Base-by-base conservation (phyloP, 306 rosid genomes). In the Lathyrus sativus region DNA sequence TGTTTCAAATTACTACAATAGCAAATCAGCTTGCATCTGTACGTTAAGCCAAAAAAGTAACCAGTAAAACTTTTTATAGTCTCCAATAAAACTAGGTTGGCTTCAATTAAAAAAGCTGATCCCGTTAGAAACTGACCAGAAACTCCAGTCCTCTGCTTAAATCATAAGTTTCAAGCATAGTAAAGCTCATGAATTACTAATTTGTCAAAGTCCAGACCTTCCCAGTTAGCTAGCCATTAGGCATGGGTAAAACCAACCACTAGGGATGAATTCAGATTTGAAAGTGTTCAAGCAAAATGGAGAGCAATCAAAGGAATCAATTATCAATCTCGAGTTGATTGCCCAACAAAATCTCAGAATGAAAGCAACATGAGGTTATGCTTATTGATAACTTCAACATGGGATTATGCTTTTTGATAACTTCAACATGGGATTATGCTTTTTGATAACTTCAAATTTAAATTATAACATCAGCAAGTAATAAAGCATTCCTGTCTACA, bases 1-100 rank as follows among this genome's bases (percentile, higher is more conserved):
- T 56, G 24, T 57, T 43, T 65, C 46, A 55, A 78, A 55, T 73
- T 41, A 48, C 41, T 63, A 64, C 19, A 74, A 17, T 18, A 46
- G 79, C 33, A 79, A 4, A 63, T 55, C 53, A 61, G 62, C 61
- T 60, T 62, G 45, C 61, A 62, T 53, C 38, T 38, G 14, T 17
- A 1, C 45, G 62, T 68, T 18, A 72, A 67, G 45, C 74, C 46
- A 78, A 37, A 15, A 53, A 42, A 45, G 28, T 62, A 68, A 68
- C 42, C 67, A 53, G 51, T 8, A 12, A 45, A 58, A 63, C 43
- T 51, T 51, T 59, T 6, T 3, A 73, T 43, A 24, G 13, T 44
- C 18, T 44, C 18, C 51, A 72, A 37, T 19, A 67, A 7, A 48
- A 79, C 33, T 41, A 55, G 11, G 33, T 15, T 73, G 66, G 50